Conservation (phyloP, 495 filamentous ascomycete genomes). For the Aspergillus cavernicola region DNA sequence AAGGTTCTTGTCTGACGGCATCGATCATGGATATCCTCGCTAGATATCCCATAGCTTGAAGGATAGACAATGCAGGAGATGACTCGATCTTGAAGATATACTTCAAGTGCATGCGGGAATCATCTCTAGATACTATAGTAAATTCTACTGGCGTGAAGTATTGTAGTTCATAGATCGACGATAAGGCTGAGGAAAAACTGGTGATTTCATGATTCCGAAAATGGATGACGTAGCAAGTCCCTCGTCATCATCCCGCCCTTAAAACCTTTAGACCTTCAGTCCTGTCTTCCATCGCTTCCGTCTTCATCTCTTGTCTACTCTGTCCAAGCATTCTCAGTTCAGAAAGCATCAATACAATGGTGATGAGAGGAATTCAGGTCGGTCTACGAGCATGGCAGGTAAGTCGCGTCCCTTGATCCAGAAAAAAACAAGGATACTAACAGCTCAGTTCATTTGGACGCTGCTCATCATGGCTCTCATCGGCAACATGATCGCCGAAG, state of each 20-base stretch:
- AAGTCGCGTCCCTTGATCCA: slow-evolving; percentile 15
- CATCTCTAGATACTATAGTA: no score
- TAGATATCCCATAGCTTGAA: no score
- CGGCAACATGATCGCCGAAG: slow-evolving; percentile 62
- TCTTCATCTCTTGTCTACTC: background rate
- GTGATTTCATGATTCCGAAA: slow-evolving; percentile 6
- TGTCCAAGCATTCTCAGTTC: no score
- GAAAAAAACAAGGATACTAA: no score
- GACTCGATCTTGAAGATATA: no score
- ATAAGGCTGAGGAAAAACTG: no score
- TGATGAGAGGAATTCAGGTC: slow-evolving; percentile 27
- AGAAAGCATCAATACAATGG: slow-evolving; percentile 23
- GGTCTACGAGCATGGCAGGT: slow-evolving; percentile 42
- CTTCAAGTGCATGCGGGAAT: no score
- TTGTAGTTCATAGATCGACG: no score
- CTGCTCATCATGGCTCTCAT: slow-evolving; percentile 62
- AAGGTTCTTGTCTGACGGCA: slow-evolving; percentile 1
- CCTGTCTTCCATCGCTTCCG: background rate
- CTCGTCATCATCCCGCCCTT: slow-evolving; percentile 1
- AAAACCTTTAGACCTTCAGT: background rate
- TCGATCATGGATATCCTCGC: no score
- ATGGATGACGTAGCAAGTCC: slow-evolving; percentile 4
- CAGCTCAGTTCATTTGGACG: slow-evolving; percentile 59
- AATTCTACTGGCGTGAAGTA: no score
- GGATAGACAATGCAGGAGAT: no score